A percentile compares a stretch with the other conserved stretches of the same genome.
Conservation (phyloP, 306 rosid species). For the Pterocarpus macrocarpus region DNA sequence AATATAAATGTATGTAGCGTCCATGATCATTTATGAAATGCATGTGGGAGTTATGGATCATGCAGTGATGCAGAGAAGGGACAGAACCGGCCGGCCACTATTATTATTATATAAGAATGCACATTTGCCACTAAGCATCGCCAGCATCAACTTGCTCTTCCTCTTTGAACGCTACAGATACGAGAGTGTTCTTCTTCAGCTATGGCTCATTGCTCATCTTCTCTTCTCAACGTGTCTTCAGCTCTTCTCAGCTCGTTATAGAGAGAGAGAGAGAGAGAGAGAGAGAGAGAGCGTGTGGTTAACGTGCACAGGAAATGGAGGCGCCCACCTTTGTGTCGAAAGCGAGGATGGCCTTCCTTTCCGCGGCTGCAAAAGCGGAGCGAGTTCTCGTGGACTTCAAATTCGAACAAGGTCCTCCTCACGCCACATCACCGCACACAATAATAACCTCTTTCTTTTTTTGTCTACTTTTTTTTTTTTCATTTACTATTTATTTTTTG, state of each 20-base stretch:
- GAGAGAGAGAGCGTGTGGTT: not conserved
- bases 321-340: slow-evolving; percentile 83
- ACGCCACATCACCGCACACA: slow-evolving; percentile 6
- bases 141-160: too few relatives aligned
- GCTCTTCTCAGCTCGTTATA: not conserved
- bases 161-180: too few relatives aligned
- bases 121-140: too few relatives aligned
- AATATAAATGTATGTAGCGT: too few relatives aligned
- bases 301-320: slow-evolving; percentile 76
- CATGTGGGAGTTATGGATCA: not conserved
- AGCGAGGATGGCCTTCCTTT: slow-evolving; percentile 96
- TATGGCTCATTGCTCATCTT: not conserved
- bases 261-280: not conserved
- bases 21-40: too few relatives aligned
- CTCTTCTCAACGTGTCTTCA: not conserved
- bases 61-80: not conserved
- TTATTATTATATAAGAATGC: too few relatives aligned
- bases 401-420: slow-evolving; percentile 72
- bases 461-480: not conserved
- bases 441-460: not conserved
- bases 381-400: slow-evolving; percentile 81
- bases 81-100: not conserved
- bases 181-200: not conserved
- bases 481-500: slow-evolving; percentile 8
- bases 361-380: slow-evolving; percentile 99